These are phyloP conservation scores for Tolypocladium endophyticum DNA, from an alignment of 2,329 filamentous ascomycete species.

Conservation along the genomic window DNA sequence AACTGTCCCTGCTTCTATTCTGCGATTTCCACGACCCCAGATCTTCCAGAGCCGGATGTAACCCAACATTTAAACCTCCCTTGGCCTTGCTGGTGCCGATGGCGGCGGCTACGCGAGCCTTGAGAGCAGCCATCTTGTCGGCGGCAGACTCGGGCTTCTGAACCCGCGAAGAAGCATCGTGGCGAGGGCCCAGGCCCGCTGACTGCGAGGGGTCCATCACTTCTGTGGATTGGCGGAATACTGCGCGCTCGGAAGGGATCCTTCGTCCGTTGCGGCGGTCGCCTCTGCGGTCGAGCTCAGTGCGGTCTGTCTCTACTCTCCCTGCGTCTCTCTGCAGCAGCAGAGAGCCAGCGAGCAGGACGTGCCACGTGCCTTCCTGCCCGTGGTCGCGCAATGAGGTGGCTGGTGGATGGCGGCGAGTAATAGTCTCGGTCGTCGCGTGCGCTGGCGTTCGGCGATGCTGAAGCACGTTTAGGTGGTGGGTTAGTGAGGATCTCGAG, in stretches of 20 bases:
- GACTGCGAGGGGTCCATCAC: constrained; percentile 42
- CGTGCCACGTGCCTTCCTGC: background rate
- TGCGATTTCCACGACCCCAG: constrained; percentile 36
- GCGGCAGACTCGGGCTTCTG: constrained; percentile 47
- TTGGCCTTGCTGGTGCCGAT: constrained; percentile 48
- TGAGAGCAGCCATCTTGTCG: constrained; percentile 64
- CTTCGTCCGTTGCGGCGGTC: background rate
- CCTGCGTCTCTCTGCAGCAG: background rate
- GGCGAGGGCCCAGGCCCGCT: constrained; percentile 43
- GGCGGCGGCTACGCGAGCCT: constrained; percentile 68
- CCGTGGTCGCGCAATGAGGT: background rate
- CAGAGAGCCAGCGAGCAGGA: background rate
- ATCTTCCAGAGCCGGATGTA: constrained; percentile 65
- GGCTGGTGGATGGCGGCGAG: background rate
- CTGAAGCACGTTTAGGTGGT: background rate
- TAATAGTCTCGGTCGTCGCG: background rate
- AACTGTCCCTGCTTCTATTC: constrained; percentile 23
- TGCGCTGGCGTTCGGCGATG: background rate
- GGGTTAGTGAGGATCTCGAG: background rate
- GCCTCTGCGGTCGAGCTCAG: background rate
- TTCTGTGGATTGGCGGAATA: background rate
- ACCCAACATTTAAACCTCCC: constrained; percentile 63
- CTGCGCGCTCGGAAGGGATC: background rate
- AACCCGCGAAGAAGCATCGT: constrained; percentile 42
- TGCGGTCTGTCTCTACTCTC: background rate